Evolutionary conservation across 75 land plant species (phyloP), one percentile per base, ranked within the genome.

Genomic region (Gnetum montanum): DNA sequence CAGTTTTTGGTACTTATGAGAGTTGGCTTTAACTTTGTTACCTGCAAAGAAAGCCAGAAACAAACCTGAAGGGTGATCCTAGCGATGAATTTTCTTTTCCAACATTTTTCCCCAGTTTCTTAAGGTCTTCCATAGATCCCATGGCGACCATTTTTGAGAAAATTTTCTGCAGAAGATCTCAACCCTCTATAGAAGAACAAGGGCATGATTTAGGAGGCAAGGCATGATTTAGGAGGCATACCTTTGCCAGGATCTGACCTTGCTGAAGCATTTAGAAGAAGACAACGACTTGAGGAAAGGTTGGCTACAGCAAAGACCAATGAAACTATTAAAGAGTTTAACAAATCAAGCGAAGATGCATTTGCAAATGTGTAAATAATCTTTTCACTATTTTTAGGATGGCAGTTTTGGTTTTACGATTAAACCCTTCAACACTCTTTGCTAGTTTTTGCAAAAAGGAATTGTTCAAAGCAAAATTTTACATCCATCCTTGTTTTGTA

Each of bases 261-360:
- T 4, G 61, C 75, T 50, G 96, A 95, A 43, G 97, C 99, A 51
- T 80, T 84, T n/a, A 70, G 97, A 63, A 75, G 99, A 61, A 83
- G 98, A 57, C 96, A 94, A 72, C 72, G 98, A 41, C 61, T 94
- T 28, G 98, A 94, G 70, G 91, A 89, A 63, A 83, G 98, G 58
- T 55, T 94, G 51, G 79, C 70, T 51, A 58, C 73, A 33, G 78
- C 79, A 48, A 68, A 56, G 47, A 49, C 57, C 36, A 33, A 38
- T 18, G 66, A 46, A 34, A 12, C 70, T 34, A 67, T 23, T 16
- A 26, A 18, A 8, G 22, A 23, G n/a, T n/a, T n/a, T 57, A 49
- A 57, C 8, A 13, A 25, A 3, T 36, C 30, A 38, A 15, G 26
- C 3, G n/a, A n/a, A n/a, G 46, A 43, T 57, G 59, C 46, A 16